phyloP scores from a whole-genome alignment of 768 basidiomycete genomes.

The Aureoboletus auriporus region DNA sequence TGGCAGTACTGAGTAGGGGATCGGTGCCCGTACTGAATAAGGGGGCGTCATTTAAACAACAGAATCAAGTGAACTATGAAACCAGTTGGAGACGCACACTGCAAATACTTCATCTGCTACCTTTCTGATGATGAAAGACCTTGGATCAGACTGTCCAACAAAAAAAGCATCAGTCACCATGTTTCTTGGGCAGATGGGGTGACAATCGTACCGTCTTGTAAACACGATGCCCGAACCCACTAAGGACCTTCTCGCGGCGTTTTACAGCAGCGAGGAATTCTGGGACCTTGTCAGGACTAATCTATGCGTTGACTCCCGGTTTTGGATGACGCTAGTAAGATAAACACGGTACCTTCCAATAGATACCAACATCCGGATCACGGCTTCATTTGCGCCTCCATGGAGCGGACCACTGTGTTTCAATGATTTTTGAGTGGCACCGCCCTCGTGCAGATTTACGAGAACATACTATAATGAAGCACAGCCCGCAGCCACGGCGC shows the following conservation, averaged over 20 bases:
- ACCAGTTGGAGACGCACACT: conserved; percentile 46
- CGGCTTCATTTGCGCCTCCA: conserved; percentile 90
- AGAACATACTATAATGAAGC: conserved; percentile 76
- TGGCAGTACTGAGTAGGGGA: conserved; percentile 82
- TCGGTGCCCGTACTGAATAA: conserved; percentile 72
- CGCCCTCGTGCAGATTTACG: background rate
- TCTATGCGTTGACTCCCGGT: background rate
- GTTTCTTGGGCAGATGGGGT: background rate
- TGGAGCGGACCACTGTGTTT: conserved; percentile 28
- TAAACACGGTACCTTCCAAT: conserved; percentile 66
- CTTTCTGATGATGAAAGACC: conserved; percentile 87
- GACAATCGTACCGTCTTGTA: conserved; percentile 61
- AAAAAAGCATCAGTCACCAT: background rate
- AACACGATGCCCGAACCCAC: conserved; percentile 85
- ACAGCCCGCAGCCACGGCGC: conserved; percentile 83
- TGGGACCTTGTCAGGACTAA: conserved; percentile 78
- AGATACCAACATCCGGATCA: conserved; percentile 88
- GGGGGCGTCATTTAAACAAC: background rate
- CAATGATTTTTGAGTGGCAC: background rate
- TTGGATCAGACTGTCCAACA: conserved; percentile 77
- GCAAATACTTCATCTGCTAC: conserved; percentile 91
- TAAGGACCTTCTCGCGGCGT: conserved; percentile 80
- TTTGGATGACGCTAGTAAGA: background rate
- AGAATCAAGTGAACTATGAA: background rate
- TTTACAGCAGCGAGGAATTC: conserved; percentile 86